These are phyloP conservation scores for Paspalum notatum DNA, from an alignment of 176 grass and related monocot genomes.

Conservation along the genomic window DNA sequence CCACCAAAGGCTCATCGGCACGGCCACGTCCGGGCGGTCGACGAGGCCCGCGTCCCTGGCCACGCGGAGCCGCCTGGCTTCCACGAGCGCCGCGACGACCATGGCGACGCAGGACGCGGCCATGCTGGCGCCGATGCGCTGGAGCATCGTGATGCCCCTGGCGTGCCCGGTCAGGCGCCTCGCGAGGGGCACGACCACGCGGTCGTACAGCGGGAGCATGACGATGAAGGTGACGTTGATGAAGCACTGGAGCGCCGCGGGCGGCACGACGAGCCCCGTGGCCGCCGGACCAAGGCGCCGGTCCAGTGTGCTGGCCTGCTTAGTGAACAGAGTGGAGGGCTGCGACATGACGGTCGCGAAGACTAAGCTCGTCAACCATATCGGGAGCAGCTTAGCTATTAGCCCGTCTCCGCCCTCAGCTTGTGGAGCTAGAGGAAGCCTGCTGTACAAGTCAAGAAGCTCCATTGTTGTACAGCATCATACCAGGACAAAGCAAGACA, in stretches of 20 bases:
- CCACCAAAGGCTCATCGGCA: slow-evolving; percentile 89
- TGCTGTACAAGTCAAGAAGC: background rate
- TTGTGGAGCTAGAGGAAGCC: background rate
- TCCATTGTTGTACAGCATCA: background rate
- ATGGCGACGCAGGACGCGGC: background rate
- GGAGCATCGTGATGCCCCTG: slow-evolving; percentile 15
- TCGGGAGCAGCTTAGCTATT: slow-evolving; percentile 14
- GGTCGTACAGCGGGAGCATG: background rate
- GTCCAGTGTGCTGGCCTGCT: slow-evolving; percentile 14
- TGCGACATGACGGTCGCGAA: background rate
- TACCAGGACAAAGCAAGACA: background rate
- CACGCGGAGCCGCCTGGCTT: background rate
- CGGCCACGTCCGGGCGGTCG: background rate
- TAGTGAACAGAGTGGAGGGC: slow-evolving; percentile 8
- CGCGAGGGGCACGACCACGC: background rate
- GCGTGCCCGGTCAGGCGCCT: slow-evolving; percentile 4
- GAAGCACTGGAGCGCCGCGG: slow-evolving; percentile 12
- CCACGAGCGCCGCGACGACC: slow-evolving; percentile 10
- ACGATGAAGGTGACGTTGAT: slow-evolving; percentile 1
- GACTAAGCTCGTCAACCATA: slow-evolving; percentile 22
- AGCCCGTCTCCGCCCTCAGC: slow-evolving; percentile 27
- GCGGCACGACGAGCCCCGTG: background rate
- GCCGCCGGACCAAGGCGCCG: background rate
- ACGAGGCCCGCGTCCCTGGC: background rate
- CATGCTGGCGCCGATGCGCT: slow-evolving; percentile 14